Evolutionary conservation across 176 grass and related monocot genomes (phyloP).

Genomic region (Lolium perenne): DNA sequence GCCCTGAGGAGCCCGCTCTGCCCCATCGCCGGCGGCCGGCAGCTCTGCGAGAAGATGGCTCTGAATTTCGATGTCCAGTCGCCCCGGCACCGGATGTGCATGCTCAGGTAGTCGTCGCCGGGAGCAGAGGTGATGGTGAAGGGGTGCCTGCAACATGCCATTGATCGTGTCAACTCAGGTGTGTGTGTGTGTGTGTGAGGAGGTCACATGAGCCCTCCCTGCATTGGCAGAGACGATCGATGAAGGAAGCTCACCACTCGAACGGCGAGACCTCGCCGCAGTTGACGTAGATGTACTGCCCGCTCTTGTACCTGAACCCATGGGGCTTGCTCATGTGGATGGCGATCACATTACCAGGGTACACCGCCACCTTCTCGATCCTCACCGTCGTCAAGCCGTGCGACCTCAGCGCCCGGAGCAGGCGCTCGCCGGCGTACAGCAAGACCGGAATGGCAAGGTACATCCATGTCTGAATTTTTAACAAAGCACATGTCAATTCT

Average conservation of each 20-base stretch:
- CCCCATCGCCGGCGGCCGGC: constrained; percentile 57
- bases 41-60: constrained; percentile 72
- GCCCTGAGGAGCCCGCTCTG: constrained; percentile 80
- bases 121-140: constrained; percentile 98
- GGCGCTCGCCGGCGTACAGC: constrained; percentile 76
- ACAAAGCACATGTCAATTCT: not conserved
- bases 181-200: too few relatives aligned
- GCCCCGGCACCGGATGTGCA: constrained; percentile 88
- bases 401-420: constrained; percentile 75
- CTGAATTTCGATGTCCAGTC: constrained; percentile 86
- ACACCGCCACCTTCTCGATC: constrained; percentile 88
- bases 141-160: constrained; percentile 60
- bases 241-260: constrained; percentile 63
- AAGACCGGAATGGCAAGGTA: constrained; percentile 74
- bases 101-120: constrained; percentile 82
- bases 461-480: constrained; percentile 84
- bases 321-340: constrained; percentile 85
- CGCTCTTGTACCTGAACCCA: constrained; percentile 91
- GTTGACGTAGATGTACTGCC: constrained; percentile 96
- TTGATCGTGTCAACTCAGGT: not conserved
- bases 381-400: constrained; percentile 68
- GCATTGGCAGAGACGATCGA: not conserved
- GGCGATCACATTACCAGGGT: constrained; percentile 89
- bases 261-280: constrained; percentile 84
- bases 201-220: too few relatives aligned